Conservation (phyloP, 2,329 filamentous ascomycete species). For the Penicillium brevicompactum region DNA sequence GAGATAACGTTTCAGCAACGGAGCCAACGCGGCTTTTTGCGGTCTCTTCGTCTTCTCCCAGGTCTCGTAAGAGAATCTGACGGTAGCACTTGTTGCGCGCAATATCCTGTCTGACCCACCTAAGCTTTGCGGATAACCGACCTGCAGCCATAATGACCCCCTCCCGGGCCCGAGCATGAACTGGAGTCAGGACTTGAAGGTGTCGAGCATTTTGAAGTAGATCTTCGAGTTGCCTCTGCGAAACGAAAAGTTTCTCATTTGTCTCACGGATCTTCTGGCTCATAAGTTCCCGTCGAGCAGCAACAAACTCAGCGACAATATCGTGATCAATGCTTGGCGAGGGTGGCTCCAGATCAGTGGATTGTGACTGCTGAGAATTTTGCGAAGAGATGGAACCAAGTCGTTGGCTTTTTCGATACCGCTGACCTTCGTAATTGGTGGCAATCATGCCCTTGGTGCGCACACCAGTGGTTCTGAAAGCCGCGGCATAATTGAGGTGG, state of each 20-base stretch:
- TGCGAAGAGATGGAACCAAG: conserved; percentile 60
- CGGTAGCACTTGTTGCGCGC: conserved; percentile 90
- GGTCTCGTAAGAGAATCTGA: conserved; percentile 81
- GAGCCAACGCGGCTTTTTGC: conserved; percentile 22
- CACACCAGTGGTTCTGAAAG: conserved; percentile 88
- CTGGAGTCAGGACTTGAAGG: conserved; percentile 82
- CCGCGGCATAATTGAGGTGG: conserved; percentile 93
- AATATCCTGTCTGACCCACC: conserved; percentile 92
- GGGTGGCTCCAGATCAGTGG: conserved; percentile 69
- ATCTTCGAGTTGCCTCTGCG: conserved; percentile 77
- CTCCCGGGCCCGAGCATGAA: conserved; percentile 87
- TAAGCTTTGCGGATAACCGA: conserved; percentile 81
- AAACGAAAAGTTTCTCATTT: conserved; percentile 72
- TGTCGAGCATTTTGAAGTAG: conserved; percentile 89
- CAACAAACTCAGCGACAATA: conserved; percentile 82
- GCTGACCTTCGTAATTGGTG: conserved; percentile 81
- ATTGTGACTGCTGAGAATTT: conserved; percentile 70
- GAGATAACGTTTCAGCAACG: conserved; percentile 29
- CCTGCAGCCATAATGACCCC: conserved; percentile 82
- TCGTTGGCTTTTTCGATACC: conserved; percentile 57
- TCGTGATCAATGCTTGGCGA: conserved; percentile 73
- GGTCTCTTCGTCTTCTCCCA: conserved; percentile 69
- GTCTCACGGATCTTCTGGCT: conserved; percentile 79
- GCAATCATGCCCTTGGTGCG: conserved; percentile 86
- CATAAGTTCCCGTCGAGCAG: conserved; percentile 81